Evolutionary conservation across 176 grass and related monocot genomes (phyloP), one percentile per base, ranked within the genome.

Genomic region (Aegilops umbellulata): DNA sequence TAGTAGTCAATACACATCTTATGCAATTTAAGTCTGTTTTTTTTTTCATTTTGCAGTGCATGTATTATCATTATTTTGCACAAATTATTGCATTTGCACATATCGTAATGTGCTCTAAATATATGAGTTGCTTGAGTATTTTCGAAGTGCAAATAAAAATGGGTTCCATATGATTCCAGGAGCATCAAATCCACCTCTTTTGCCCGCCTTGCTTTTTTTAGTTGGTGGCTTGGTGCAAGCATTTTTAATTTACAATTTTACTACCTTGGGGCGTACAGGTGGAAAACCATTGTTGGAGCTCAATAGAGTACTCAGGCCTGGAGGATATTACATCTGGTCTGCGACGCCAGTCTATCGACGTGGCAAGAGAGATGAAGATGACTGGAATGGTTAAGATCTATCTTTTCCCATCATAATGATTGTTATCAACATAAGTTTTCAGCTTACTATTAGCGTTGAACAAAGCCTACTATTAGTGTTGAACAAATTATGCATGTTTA

Each of bases 251-350:
- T 65, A 67, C 60, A 2, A 1, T 35, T 83, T 67, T 61, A 46
- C 32, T 80, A 49, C 26, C 17, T 74, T 84, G 26, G 35, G 31
- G 0, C 10, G 30, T 85, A 72, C 79, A 98, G 96, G 96, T 91
- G 96, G 96, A 80, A 83, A 85, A 73, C 96, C 92, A 82, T 81
- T 95, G 58, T 86, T 98, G 88, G 96, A 98, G 65, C 91, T 98
- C 25, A 94, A 98, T 75, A 94, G 93, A 82, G 82, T 98, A 82
- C 90, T 98, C 20, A 94, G 96, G 66, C 96, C 96, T 92, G 96
- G 93, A 87, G 96, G 93, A 64, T 92, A 92, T 74, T 95, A 91
- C 76, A 89, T 95, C 25, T 98, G 96, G 96, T 98, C 96, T 86
- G 93, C 93, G 53, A 98, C 96, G 46, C 96, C 92, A 24, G 96